Evolutionary conservation across 495 filamentous ascomycete species (phyloP).

Genomic region (Entonaema liquescens): DNA sequence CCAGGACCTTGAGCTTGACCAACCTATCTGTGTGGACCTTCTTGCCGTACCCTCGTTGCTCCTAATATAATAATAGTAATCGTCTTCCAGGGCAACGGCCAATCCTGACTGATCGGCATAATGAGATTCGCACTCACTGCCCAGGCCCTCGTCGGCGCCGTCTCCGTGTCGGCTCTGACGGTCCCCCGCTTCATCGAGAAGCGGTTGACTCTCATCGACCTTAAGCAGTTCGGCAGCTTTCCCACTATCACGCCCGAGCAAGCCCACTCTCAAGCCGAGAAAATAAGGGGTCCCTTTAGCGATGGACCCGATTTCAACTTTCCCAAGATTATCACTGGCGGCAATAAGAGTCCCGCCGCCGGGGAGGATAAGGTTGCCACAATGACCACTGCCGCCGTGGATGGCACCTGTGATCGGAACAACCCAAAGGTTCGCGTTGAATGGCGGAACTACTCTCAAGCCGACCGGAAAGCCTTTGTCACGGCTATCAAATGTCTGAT

Average conservation of each 20-base stretch:
- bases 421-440: slow-evolving; percentile 45
- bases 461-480: slow-evolving; percentile 46
- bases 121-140: slow-evolving; percentile 43
- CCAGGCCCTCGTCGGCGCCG: slow-evolving; percentile 43
- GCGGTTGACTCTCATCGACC: slow-evolving; percentile 37
- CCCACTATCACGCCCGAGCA: slow-evolving; percentile 36
- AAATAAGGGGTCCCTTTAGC: background rate
- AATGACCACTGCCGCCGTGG: slow-evolving; percentile 11
- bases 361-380: slow-evolving; percentile 10
- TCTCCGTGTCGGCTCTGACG: slow-evolving; percentile 41
- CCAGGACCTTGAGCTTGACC: slow-evolving; percentile 1
- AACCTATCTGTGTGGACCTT: slow-evolving; percentile 14
- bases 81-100: background rate
- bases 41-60: slow-evolving; percentile 2
- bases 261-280: slow-evolving; percentile 30
- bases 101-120: slow-evolving; percentile 28
- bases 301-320: slow-evolving; percentile 25
- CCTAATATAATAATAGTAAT: slow-evolving; percentile 27
- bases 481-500: slow-evolving; percentile 49
- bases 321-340: background rate
- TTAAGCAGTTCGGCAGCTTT: slow-evolving; percentile 41
- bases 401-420: slow-evolving; percentile 39
- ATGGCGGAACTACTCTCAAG: slow-evolving; percentile 44
- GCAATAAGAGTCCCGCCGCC: slow-evolving; percentile 13
- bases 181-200: slow-evolving; percentile 33